These are phyloP conservation scores for Phytophthora sansomeana DNA, from an alignment of 352 stramenopile species.

Conservation along the genomic window DNA sequence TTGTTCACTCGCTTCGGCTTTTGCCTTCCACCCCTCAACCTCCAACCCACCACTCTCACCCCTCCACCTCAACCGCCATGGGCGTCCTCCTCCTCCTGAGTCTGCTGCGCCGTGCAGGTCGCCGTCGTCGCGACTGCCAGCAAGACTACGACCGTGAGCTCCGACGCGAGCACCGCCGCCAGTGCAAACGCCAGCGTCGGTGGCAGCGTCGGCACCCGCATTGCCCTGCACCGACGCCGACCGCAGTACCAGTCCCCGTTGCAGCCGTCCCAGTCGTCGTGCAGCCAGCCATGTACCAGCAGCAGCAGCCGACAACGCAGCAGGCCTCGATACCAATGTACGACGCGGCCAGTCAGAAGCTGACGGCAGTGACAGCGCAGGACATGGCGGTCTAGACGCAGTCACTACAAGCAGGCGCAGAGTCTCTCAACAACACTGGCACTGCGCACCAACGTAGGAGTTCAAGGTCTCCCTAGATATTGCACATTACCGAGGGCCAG, in stretches of 20 bases:
- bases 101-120: slow-evolving; percentile 26
- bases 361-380: not conserved
- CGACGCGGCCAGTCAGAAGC: slow-evolving; percentile 7
- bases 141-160: slow-evolving; percentile 31
- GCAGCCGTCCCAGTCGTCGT: too few species aligned
- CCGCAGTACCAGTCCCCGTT: not conserved
- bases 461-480: not conserved
- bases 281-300: slow-evolving; percentile 5
- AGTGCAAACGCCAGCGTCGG: slow-evolving; percentile 29
- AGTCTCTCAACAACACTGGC: too few species aligned
- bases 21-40: slow-evolving; percentile 11
- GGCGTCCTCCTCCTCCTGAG: slow-evolving; percentile 22
- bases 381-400: not conserved
- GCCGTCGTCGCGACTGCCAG: slow-evolving; percentile 15
- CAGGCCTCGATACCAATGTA: not conserved
- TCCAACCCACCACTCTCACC: not conserved
- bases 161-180: slow-evolving; percentile 26
- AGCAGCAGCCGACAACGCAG: slow-evolving; percentile 5
- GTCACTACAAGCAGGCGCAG: too few species aligned
- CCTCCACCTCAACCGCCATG: slow-evolving; percentile 12
- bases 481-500: not conserved
- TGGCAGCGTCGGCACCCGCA: slow-evolving; percentile 28
- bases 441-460: not conserved
- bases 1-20: slow-evolving; percentile 15
- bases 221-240: slow-evolving; percentile 6